Conservation (phyloP, 2,329 filamentous ascomycete genomes). For the Pseudogymnoascus sp. region DNA sequence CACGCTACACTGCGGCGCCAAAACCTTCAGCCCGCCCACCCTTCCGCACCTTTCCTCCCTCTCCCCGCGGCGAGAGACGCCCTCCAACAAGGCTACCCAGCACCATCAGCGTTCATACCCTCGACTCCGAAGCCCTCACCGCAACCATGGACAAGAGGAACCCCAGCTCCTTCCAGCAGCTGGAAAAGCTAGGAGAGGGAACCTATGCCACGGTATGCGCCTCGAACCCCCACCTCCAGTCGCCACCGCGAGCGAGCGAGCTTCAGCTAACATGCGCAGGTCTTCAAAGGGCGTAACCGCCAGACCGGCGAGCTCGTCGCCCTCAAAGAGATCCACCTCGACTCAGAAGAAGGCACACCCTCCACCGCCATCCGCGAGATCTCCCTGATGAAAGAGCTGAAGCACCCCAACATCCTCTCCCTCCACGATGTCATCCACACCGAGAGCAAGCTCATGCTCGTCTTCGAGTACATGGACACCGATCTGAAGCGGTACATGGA, state of each 20-base stretch:
- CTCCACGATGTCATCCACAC: constrained; percentile 99
- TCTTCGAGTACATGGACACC: constrained; percentile 98
- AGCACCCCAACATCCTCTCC: constrained; percentile 96
- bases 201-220: constrained; percentile 84
- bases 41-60: constrained; percentile 27
- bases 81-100: constrained; percentile 25
- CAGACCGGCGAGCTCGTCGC: constrained; percentile 96
- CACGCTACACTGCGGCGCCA: constrained; percentile 29
- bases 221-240: neutral
- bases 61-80: constrained; percentile 19
- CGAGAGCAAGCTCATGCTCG: constrained; percentile 98
- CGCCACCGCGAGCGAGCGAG: neutral
- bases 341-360: constrained; percentile 95
- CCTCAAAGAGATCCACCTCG: constrained; percentile 96
- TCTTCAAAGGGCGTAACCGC: constrained; percentile 96
- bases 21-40: constrained; percentile 24
- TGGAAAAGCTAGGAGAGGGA: constrained; percentile 97
- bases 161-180: constrained; percentile 96
- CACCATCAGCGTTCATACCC: constrained; percentile 28
- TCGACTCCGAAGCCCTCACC: constrained; percentile 21
- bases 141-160: constrained; percentile 79
- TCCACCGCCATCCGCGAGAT: constrained; percentile 98
- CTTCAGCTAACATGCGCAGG: constrained; percentile 45
- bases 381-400: constrained; percentile 97
- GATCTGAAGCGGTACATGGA: constrained; percentile 99